phyloP scores from a whole-genome alignment of 139 green algal species.

The Spirogloea muscicola region DNA sequence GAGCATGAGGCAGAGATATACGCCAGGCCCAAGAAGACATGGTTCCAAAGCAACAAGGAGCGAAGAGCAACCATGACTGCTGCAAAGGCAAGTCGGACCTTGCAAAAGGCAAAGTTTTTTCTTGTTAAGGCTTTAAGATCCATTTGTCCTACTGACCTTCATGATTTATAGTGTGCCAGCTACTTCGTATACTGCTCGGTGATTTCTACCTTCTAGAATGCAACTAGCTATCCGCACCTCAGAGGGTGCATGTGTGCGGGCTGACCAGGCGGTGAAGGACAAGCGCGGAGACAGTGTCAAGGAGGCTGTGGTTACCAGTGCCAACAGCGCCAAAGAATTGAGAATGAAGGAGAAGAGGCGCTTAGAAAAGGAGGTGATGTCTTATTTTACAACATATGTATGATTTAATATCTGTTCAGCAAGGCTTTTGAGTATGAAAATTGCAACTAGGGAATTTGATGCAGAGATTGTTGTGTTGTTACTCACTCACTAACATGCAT shows the following conservation, averaged over 20 bases:
- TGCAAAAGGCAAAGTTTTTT: no score
- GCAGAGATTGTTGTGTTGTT: not conserved
- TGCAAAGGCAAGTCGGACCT: constrained; percentile 44
- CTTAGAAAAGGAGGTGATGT: not conserved
- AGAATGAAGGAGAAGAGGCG: not conserved
- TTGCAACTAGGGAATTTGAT: not conserved
- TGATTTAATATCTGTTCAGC: not conserved
- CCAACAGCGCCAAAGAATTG: not conserved
- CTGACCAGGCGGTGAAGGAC: no score
- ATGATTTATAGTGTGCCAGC: no score
- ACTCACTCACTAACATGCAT: not conserved
- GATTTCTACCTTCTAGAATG: no score
- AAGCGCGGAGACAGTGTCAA: no score
- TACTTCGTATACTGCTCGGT: no score
- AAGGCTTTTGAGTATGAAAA: not conserved
- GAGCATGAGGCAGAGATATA: constrained; percentile 90
- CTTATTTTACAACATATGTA: not conserved
- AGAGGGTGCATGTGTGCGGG: no score
- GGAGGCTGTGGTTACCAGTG: no score
- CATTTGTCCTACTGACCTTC: no score
- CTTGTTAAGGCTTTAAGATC: no score
- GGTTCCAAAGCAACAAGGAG: constrained; percentile 82
- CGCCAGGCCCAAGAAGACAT: constrained; percentile 79
- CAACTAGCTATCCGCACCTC: no score
- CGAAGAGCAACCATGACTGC: constrained; percentile 55